Conservation (phyloP, 768 basidiomycete species). For the Mycena albidolilacea region DNA sequence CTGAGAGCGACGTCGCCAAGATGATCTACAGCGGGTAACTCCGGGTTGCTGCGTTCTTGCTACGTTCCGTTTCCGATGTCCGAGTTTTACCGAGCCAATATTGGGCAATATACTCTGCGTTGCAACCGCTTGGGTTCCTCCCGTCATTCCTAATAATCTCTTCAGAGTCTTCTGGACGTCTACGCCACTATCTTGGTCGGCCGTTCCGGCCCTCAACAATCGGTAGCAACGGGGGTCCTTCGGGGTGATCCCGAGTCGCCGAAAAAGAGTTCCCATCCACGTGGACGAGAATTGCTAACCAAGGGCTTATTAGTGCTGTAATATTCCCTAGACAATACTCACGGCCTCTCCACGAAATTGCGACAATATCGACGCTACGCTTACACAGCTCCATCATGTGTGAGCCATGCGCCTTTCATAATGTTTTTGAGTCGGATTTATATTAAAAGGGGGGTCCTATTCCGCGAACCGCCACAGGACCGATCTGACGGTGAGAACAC, state of each 20-base stretch:
- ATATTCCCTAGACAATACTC: not conserved
- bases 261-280: conserved; percentile 20
- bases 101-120: not conserved
- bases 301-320: conserved; percentile 30
- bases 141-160: not conserved
- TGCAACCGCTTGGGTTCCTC: conserved; percentile 16
- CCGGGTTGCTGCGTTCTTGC: not conserved
- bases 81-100: not conserved
- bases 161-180: conserved; percentile 2
- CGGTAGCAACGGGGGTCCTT: conserved; percentile 29
- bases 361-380: not conserved
- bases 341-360: not conserved
- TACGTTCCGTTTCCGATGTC: too few species aligned
- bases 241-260: not conserved
- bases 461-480: conserved; percentile 16
- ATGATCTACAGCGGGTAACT: conserved; percentile 9
- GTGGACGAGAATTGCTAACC: conserved; percentile 27
- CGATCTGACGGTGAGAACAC: not conserved
- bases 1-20: not conserved
- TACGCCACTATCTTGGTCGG: conserved; percentile 34
- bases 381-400: conserved; percentile 25
- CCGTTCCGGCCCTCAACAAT: conserved; percentile 12
- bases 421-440: not conserved
- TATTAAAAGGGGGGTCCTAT: not conserved
- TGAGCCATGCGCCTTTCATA: conserved; percentile 27